These are phyloP conservation scores for Climacium dendroides DNA, from an alignment of 225 moss, liverwort and hornwort species.

Conservation along the genomic window DNA sequence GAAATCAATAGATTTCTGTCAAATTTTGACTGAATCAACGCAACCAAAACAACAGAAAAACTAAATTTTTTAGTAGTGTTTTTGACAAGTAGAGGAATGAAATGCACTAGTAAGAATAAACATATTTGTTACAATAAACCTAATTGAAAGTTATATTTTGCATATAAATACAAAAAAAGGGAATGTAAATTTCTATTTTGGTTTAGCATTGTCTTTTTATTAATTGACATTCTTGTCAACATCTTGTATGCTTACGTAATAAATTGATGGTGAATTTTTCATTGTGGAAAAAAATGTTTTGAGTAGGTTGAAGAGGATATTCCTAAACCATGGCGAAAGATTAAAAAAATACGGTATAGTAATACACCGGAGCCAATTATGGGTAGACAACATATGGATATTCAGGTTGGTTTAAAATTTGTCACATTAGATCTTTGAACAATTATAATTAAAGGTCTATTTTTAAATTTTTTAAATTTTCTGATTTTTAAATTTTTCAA, in stretches of 20 bases:
- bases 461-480: too few species aligned
- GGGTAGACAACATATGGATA: constrained; percentile 40
- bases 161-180: not conserved
- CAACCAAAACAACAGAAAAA: too few species aligned
- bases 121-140: too few species aligned
- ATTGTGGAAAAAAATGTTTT: not conserved
- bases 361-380: constrained; percentile 25
- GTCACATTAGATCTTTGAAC: not conserved
- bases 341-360: not conserved
- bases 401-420: constrained; percentile 1
- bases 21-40: too few species aligned
- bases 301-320: constrained; percentile 1
- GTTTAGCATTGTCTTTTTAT: not conserved
- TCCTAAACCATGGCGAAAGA: constrained; percentile 7
- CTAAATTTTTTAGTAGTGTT: too few species aligned
- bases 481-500: not conserved
- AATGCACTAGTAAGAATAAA: not conserved
- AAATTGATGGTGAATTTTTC: not conserved
- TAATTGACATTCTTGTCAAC: not conserved
- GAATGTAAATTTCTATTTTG: too few species aligned
- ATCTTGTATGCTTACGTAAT: not conserved
- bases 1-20: too few species aligned
- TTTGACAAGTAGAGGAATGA: fast-evolving
- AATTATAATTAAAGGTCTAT: too few species aligned
- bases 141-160: not conserved